These are phyloP conservation scores for Epichloe gansuensis DNA, from an alignment of 2,329 filamentous ascomycete species.

Conservation along the genomic window DNA sequence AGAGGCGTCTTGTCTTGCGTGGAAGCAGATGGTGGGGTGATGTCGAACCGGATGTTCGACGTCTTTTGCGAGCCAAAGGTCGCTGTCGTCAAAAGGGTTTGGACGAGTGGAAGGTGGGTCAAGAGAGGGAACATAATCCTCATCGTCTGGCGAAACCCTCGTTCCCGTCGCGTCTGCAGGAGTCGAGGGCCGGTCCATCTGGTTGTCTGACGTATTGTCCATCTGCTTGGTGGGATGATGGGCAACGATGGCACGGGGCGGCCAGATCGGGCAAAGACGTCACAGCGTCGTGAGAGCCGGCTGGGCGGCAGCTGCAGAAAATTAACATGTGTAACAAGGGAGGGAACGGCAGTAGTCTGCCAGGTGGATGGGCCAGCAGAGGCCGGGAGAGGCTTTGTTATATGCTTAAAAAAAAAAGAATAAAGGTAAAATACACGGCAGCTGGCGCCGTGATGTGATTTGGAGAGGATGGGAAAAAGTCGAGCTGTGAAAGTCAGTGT, in stretches of 20 bases:
- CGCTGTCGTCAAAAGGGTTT: conserved; percentile 51
- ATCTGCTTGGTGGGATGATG: conserved; percentile 2
- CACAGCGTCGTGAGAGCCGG: conserved; percentile 41
- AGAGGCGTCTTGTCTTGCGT: background rate
- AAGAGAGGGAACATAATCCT: conserved; percentile 29
- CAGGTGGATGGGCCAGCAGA: background rate
- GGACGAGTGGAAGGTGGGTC: conserved; percentile 51
- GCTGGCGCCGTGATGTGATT: background rate
- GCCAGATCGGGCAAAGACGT: conserved; percentile 33
- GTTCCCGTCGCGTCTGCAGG: conserved; percentile 35
- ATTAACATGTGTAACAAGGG: conserved; percentile 44
- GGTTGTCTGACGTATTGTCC: conserved; percentile 12
- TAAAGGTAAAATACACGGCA: background rate
- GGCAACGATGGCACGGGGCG: conserved; percentile 20
- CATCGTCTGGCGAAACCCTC: conserved; percentile 33
- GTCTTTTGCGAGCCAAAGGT: conserved; percentile 47
- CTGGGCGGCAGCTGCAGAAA: conserved; percentile 38
- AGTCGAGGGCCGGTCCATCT: conserved; percentile 42
- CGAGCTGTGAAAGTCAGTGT: background rate
- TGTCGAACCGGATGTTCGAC: conserved; percentile 44
- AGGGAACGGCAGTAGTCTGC: conserved; percentile 9
- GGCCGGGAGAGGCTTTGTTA: background rate
- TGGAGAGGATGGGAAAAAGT: background rate
- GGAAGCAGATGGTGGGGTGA: conserved; percentile 41
- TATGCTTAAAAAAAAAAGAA: background rate